phyloP scores from a whole-genome alignment of 495 filamentous ascomycete species.

The Talaromyces proteolyticus region DNA sequence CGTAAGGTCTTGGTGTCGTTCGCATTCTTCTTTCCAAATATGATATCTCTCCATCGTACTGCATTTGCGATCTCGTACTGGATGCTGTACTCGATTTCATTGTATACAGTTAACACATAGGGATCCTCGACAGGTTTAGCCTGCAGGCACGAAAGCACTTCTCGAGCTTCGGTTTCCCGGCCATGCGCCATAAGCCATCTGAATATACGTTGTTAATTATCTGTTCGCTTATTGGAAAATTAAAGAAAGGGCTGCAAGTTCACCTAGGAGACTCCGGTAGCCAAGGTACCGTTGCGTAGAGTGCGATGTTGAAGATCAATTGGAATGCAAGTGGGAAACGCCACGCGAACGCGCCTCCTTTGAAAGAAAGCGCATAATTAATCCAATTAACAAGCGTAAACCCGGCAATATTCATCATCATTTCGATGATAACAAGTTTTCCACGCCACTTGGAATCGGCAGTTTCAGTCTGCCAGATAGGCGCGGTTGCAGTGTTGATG shows the following conservation, averaged over 20 bases:
- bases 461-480: conserved; percentile 62
- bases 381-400: conserved; percentile 51
- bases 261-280: conserved; percentile 49
- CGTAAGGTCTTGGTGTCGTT: conserved; percentile 40
- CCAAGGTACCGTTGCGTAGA: conserved; percentile 45
- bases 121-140: conserved; percentile 35
- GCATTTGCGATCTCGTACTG: conserved; percentile 43
- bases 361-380: conserved; percentile 49
- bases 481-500: conserved; percentile 57
- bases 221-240: conserved; percentile 33
- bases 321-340: conserved; percentile 48
- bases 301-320: conserved; percentile 44
- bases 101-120: conserved; percentile 34
- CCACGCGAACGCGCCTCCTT: conserved; percentile 39
- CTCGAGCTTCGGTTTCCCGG: conserved; percentile 34
- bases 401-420: conserved; percentile 56
- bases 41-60: conserved; percentile 39
- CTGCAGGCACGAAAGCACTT: conserved; percentile 45
- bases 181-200: conserved; percentile 45
- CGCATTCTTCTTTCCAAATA: conserved; percentile 27
- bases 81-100: conserved; percentile 42
- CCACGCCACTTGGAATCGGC: conserved; percentile 53
- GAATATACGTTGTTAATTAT: too few relatives aligned
- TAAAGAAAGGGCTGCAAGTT: conserved; percentile 2
- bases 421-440: conserved; percentile 53